These are phyloP conservation scores for Delphinella strobiligena DNA, from an alignment of 2,329 filamentous ascomycete species.

Conservation along the genomic window DNA sequence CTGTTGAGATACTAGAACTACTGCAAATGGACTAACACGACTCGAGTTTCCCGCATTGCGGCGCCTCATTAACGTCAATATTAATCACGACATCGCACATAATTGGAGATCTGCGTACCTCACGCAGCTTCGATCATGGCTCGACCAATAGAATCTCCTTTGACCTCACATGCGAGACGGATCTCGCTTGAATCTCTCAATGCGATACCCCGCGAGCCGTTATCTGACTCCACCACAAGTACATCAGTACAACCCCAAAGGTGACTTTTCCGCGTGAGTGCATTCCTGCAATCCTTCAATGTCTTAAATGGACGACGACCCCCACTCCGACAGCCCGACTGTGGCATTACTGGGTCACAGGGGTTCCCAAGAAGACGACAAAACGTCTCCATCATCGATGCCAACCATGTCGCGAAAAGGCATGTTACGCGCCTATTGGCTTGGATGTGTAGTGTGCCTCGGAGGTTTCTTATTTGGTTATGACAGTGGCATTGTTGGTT, in stretches of 20 bases:
- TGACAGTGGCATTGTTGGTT: conserved; percentile 32
- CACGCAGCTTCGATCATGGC: neutral
- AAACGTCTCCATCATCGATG: neutral
- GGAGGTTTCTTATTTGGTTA: conserved; percentile 39
- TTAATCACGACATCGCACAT: neutral
- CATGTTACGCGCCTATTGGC: conserved; percentile 38
- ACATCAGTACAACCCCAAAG: too few relatives aligned
- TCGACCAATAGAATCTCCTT: neutral
- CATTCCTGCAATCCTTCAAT: neutral
- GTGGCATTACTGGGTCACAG: neutral
- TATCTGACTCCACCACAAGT: conserved; percentile 1
- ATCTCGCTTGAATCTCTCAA: neutral
- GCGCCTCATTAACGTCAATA: too few relatives aligned
- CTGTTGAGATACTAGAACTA: too few relatives aligned
- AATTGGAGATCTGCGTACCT: neutral
- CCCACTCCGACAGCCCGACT: neutral
- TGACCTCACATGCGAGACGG: neutral
- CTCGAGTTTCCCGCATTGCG: too few relatives aligned
- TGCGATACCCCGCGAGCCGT: neutral
- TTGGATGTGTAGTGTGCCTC: conserved; percentile 39
- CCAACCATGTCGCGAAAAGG: conserved; percentile 17
- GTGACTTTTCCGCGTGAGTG: neutral
- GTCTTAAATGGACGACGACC: neutral
- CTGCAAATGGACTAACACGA: too few relatives aligned
- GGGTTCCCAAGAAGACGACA: neutral